Percentiles rank a stretch among this genome's conserved stretches.
These are phyloP conservation scores for Saccharomyces uvarum DNA, from an alignment of 1,139 yeast genomes.

Conservation along the genomic window DNA sequence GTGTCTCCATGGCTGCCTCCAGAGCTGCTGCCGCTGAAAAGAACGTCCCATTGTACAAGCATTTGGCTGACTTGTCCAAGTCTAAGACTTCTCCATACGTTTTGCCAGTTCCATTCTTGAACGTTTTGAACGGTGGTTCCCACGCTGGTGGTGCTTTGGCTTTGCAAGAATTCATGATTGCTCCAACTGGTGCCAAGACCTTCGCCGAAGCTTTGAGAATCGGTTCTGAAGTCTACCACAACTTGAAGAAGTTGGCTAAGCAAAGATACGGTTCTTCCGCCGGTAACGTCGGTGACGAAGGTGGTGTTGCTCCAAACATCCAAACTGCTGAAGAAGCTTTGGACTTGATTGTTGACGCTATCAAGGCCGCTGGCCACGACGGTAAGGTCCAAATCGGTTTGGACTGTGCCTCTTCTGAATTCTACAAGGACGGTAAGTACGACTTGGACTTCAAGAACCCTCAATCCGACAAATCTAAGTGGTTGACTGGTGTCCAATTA, in stretches of 20 bases:
- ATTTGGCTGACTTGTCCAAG: slow-evolving; percentile 65
- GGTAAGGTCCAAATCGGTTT: slow-evolving; percentile 85
- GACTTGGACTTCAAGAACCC: slow-evolving; percentile 97
- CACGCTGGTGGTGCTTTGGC: slow-evolving; percentile 99
- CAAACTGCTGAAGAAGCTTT: slow-evolving; percentile 90
- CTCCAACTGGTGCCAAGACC: slow-evolving; percentile 77
- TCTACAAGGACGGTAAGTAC: slow-evolving; percentile 90
- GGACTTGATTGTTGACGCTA: slow-evolving; percentile 80
- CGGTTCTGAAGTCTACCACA: slow-evolving; percentile 94
- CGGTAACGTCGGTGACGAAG: slow-evolving; percentile 99
- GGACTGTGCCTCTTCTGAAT: slow-evolving; percentile 95
- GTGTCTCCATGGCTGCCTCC: slow-evolving; percentile 88
- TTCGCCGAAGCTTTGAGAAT: slow-evolving; percentile 91
- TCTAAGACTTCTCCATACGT: slow-evolving; percentile 61
- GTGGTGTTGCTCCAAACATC: slow-evolving; percentile 98
- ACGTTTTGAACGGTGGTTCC: slow-evolving; percentile 96
- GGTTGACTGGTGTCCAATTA: slow-evolving; percentile 81
- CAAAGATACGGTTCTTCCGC: slow-evolving; percentile 92
- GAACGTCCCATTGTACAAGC: slow-evolving; percentile 77
- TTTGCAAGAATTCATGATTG: slow-evolving; percentile 98
- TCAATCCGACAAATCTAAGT: slow-evolving; percentile 75
- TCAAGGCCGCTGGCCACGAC: slow-evolving; percentile 84
- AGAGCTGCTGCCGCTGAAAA: slow-evolving; percentile 93
- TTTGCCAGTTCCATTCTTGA: slow-evolving; percentile 93
- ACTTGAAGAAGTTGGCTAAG: slow-evolving; percentile 82